Evolutionary conservation across 441 rosid species (phyloP).

Genomic region (Sinapis alba): DNA sequence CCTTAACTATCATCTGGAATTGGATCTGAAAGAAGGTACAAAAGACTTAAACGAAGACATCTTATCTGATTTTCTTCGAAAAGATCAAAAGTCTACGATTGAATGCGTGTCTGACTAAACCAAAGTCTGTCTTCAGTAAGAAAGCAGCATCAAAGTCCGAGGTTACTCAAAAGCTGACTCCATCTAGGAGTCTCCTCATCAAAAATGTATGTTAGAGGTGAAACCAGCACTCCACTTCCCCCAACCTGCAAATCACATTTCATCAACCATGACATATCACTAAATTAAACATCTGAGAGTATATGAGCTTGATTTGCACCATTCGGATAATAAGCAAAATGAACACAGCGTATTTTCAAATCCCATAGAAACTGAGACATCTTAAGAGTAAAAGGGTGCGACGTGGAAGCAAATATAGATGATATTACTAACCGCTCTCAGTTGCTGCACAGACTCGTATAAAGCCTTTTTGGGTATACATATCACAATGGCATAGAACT

Average conservation of each 20-base stretch:
- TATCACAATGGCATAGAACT: slow-evolving; percentile 86
- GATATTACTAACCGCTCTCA: slow-evolving; percentile 71
- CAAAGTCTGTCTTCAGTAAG: not conserved
- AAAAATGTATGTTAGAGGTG: slow-evolving; percentile 86
- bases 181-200: slow-evolving; percentile 95
- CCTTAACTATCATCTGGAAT: not conserved
- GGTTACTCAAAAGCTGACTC: slow-evolving; percentile 73
- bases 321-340: not conserved
- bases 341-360: not conserved
- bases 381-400: not conserved
- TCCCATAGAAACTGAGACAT: not conserved
- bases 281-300: not conserved
- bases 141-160: slow-evolving; percentile 32
- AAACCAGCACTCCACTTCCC: slow-evolving; percentile 86
- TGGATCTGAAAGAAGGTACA: not conserved
- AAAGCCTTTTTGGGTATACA: slow-evolving; percentile 88
- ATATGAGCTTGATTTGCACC: not conserved
- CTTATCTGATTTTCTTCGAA: not conserved
- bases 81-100: not conserved
- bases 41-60: not conserved
- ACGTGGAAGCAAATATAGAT: not conserved
- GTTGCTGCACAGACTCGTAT: slow-evolving; percentile 85
- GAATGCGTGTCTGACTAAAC: not conserved
- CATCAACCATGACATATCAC: not conserved
- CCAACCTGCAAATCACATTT: slow-evolving; percentile 62